Conservation (phyloP, 1,139 yeast genomes). For the Suhomyces wounanorum region DNA sequence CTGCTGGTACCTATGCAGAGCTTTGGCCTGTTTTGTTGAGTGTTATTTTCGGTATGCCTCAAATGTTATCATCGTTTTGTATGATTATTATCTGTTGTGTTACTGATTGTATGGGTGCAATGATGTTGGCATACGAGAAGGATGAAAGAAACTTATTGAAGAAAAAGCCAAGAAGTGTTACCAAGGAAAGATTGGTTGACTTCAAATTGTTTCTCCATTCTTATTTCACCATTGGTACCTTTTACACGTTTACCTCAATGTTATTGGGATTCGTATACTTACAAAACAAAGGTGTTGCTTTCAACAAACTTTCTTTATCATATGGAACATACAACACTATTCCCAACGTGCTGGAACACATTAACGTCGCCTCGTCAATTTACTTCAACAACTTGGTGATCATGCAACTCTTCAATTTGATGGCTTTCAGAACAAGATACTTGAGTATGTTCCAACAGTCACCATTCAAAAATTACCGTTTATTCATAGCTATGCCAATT, state of each 20-base stretch:
- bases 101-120: slow-evolving; percentile 51
- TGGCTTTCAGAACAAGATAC: slow-evolving; percentile 49
- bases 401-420: slow-evolving; percentile 50
- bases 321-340: slow-evolving; percentile 38
- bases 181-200: slow-evolving; percentile 48
- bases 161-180: slow-evolving; percentile 46
- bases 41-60: slow-evolving; percentile 53
- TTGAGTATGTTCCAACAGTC: slow-evolving; percentile 46
- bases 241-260: slow-evolving; percentile 45
- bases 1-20: slow-evolving; percentile 57
- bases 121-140: slow-evolving; percentile 47
- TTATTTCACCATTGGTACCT: slow-evolving; percentile 47
- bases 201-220: slow-evolving; percentile 44
- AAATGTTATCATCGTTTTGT: slow-evolving; percentile 49
- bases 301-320: slow-evolving; percentile 37
- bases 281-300: slow-evolving; percentile 39
- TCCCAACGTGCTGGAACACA: slow-evolving; percentile 25
- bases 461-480: slow-evolving; percentile 31
- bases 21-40: slow-evolving; percentile 55
- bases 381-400: slow-evolving; percentile 53
- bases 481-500: slow-evolving; percentile 39
- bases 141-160: slow-evolving; percentile 46
- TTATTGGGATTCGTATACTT: slow-evolving; percentile 45
- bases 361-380: slow-evolving; percentile 45
- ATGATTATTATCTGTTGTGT: slow-evolving; percentile 55